Evolutionary conservation across 495 filamentous ascomycete genomes (phyloP).

Genomic region (Durotheca rogersii): DNA sequence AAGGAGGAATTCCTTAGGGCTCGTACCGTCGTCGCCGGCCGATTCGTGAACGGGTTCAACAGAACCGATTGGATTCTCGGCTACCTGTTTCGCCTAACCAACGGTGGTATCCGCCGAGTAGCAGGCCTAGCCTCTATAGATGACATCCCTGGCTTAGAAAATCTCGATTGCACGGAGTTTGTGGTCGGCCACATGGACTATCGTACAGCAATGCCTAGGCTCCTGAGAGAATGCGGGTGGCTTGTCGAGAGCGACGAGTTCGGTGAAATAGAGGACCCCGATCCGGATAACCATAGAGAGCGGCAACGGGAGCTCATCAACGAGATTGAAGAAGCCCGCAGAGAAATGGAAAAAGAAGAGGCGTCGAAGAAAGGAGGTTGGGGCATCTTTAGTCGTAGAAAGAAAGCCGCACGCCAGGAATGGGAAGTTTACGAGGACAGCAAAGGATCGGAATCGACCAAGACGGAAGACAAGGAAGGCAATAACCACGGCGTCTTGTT

Average conservation of each 20-base stretch:
- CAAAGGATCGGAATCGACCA: slow-evolving; percentile 32
- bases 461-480: slow-evolving; percentile 46
- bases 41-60: slow-evolving; percentile 94
- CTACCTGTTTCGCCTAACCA: slow-evolving; percentile 93
- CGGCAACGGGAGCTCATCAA: slow-evolving; percentile 90
- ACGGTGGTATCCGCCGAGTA: slow-evolving; percentile 86
- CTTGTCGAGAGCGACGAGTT: slow-evolving; percentile 90
- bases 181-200: slow-evolving; percentile 98
- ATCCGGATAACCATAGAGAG: slow-evolving; percentile 87
- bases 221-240: slow-evolving; percentile 82
- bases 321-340: slow-evolving; percentile 93
- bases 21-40: slow-evolving; percentile 77
- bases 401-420: slow-evolving; percentile 76
- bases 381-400: slow-evolving; percentile 75
- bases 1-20: slow-evolving; percentile 86
- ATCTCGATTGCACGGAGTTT: slow-evolving; percentile 79
- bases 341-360: slow-evolving; percentile 70
- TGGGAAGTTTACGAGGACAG: slow-evolving; percentile 91
- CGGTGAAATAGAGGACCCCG: slow-evolving; percentile 93
- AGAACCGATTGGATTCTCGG: slow-evolving; percentile 97
- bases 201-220: slow-evolving; percentile 81
- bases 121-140: slow-evolving; percentile 85
- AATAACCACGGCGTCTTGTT: slow-evolving; percentile 72
- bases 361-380: slow-evolving; percentile 54
- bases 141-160: slow-evolving; percentile 78